Base-by-base conservation (phyloP, 2,329 filamentous ascomycete genomes). In the Colletotrichum zoysiae region DNA sequence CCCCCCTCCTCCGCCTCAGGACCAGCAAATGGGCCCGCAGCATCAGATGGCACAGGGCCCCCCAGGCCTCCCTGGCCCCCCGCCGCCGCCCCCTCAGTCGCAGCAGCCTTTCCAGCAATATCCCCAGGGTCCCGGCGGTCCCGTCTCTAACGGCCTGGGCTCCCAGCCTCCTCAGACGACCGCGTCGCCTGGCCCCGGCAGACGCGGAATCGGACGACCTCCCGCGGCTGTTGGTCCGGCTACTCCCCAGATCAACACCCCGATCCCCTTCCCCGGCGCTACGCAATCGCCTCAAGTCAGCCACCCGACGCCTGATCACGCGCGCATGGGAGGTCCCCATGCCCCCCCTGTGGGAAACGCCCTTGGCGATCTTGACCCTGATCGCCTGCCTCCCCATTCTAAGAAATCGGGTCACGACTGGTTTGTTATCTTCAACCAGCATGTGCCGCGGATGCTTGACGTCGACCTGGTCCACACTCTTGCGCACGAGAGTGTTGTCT, bases 381-480 rank as follows among this genome's bases (percentile, higher is more conserved):
- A 98, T 73, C 90, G 94, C 73, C 87, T 98, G 51, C 94, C 95
- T 40, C 89, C 92, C 1, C 91, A 95, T 76, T 90, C 95, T 74
- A 98, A 98, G 88, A 95, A 95, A 80, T 93, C 94, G 69, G 93
- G 94, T 40, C 86, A 89, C 56, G 96, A 98, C 80, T 99, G 96
- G 96, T 97, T 97, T 80, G 95, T 94, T 56, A 93, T 98, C 75
- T 99, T 98, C 88, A 98, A 99, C 83, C 95, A 95, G 56, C 90
- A 92, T 70, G 93, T 98, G 48, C 94, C 93, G 74, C 94, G 96
- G 71, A 90, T 95, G 63, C 86, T 99, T 63, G 96, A 99, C 79
- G 95, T 99, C 65, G 95, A 98, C 75, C 88, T 99, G 50, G 92
- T 98, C 59, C 96, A 98, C 84, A 97, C 95, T 68, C 88, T 99